phyloP scores from a whole-genome alignment of 116 monocot species.

The Cymodocea nodosa region DNA sequence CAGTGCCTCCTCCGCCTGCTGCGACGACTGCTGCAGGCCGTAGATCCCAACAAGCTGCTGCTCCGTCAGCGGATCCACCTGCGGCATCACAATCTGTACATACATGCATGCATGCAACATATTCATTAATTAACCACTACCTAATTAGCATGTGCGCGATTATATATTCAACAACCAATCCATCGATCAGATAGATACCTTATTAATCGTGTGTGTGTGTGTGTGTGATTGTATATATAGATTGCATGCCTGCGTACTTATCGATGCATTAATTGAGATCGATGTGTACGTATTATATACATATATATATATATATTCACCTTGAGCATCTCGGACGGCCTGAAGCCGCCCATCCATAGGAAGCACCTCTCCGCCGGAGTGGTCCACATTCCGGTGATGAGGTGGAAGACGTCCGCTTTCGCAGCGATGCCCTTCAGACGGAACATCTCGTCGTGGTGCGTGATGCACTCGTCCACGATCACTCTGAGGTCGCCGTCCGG shows the following conservation, averaged over 20 bases:
- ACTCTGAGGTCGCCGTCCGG: conserved; percentile 49
- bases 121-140: too few species aligned
- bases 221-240: too few species aligned
- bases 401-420: conserved; percentile 75
- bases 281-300: too few species aligned
- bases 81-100: conserved; percentile 54
- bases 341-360: conserved; percentile 93
- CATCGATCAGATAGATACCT: too few species aligned
- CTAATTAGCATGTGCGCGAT: too few species aligned
- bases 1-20: conserved; percentile 91
- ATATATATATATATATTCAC: conserved; percentile 1
- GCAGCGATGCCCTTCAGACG: conserved; percentile 41
- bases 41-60: conserved; percentile 66
- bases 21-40: conserved; percentile 72
- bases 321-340: conserved; percentile 86
- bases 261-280: too few species aligned
- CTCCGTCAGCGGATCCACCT: conserved; percentile 89
- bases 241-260: too few species aligned
- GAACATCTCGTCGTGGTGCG: conserved; percentile 68
- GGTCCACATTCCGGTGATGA: conserved; percentile 86
- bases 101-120: too few species aligned
- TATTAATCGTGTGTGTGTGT: too few species aligned
- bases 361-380: conserved; percentile 88
- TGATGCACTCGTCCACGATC: conserved; percentile 56
- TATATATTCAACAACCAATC: too few species aligned